Base-by-base conservation (phyloP, 441 rosid species). In the Eruca vesicaria region DNA sequence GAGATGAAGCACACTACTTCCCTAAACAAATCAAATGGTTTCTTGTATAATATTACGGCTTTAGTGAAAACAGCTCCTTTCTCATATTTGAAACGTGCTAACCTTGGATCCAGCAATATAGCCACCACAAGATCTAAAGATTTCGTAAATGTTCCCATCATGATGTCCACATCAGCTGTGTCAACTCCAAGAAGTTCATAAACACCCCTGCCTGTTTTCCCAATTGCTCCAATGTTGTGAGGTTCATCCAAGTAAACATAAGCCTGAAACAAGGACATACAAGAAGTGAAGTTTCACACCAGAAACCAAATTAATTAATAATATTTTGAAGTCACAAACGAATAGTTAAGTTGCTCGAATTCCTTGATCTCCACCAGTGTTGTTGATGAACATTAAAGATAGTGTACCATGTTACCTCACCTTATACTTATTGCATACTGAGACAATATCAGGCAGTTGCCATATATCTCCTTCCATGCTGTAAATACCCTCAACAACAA, bases 181-280 rank as follows among this genome's bases (percentile, higher is more conserved):
- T n/a, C n/a, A n/a, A n/a, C n/a, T n/a, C 96, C 98, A 93, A 93
- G 80, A 69, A 90, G 97, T 62, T 93, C 98, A 73, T 97, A 93
- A 77, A 91, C 94, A n/a, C 98, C 98, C 75, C 88, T 86, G 67
- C 97, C 97, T 3, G 94, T 82, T 83, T 90, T 90, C n/a, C n/a
- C n/a, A n/a, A n/a, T n/a, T n/a, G n/a, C n/a, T n/a, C n/a, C n/a
- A n/a, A n/a, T n/a, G n/a, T 96, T 92, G n/a, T 53, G 55, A 15
- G 55, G 20, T 48, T 48, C 55, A 48, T 48, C 55, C 55, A 48
- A 16, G 55, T 48, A 48, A 48, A 48, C 55, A 48, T 48, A 48
- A 15, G 55, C 55, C 55, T 48, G 55, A 1, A 45, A 7, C 9
- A 45, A 45, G 53, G 21, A 48, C 16, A 48, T 16, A 48, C 55